Conservation (phyloP, 2,329 filamentous ascomycete genomes). For the Hypoxylon sp. region DNA sequence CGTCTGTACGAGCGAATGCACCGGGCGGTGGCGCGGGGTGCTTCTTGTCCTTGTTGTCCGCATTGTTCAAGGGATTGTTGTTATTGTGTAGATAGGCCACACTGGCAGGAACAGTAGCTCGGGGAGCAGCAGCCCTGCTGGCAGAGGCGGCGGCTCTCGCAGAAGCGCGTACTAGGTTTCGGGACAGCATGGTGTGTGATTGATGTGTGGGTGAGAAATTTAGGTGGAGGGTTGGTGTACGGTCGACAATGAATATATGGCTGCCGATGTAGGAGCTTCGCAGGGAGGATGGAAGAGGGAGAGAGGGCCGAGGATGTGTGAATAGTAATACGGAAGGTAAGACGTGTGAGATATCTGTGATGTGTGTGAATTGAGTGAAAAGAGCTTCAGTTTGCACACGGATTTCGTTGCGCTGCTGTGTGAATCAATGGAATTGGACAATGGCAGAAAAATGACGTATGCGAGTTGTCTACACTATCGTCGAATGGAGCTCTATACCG, state of each 20-base stretch:
- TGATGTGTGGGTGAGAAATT: conserved; percentile 4
- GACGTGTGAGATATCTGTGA: conserved; percentile 4
- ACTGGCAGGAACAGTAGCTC: conserved; percentile 32
- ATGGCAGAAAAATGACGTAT: conserved; percentile 44
- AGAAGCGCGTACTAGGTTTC: conserved; percentile 39
- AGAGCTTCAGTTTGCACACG: conserved; percentile 36
- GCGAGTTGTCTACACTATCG: conserved; percentile 32
- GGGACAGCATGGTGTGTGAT: conserved; percentile 38
- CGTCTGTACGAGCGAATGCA: conserved; percentile 82
- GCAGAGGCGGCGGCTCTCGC: conserved; percentile 39
- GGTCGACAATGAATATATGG: not conserved
- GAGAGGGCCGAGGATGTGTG: not conserved
- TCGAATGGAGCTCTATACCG: conserved; percentile 38
- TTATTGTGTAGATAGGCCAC: conserved; percentile 48
- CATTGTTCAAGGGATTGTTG: conserved; percentile 43
- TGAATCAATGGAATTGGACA: conserved; percentile 25
- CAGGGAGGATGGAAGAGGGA: conserved; percentile 3
- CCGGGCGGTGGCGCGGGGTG: conserved; percentile 60
- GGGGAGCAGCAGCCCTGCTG: conserved; percentile 38
- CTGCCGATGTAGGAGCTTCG: conserved; percentile 9
- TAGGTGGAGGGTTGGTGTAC: not conserved
- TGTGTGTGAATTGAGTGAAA: conserved; percentile 12
- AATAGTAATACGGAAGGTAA: conserved; percentile 5
- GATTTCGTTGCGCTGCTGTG: too few relatives aligned
- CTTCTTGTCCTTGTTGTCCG: conserved; percentile 49